Evolutionary conservation across 345 rosid genomes (phyloP), one percentile per base, ranked within the genome.

Genomic region (Dipteronia sinensis): DNA sequence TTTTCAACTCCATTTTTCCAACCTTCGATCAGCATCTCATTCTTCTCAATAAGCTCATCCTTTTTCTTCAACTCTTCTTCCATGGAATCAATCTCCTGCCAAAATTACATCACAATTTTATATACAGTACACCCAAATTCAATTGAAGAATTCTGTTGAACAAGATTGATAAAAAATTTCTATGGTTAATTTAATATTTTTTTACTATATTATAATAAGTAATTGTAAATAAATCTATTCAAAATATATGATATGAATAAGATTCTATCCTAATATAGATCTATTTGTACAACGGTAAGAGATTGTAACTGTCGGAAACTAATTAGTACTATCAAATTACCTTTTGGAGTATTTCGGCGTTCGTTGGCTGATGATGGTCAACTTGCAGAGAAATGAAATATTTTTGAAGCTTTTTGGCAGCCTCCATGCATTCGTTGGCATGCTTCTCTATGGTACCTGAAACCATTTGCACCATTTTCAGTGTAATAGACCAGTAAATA

Each of bases 351-450:
- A 78, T 86, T 80, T 91, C 90, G 10, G 85, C 89, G 78, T 65
- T 82, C 7, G 92, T 87, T 17, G 92, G 89, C 49, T 81, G 87
- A 72, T 87, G 90, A 73, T 87, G 88, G 2, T 34, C 40, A 15
- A 90, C 86, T 51, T 91, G 94, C 58, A 96, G 87, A n/a, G 90
- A 88, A 78, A 92, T 82, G 65, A 96, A 90, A 77, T 92, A 89
- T 62, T 83, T 85, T 79, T 92, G 97, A 72, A 96, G 95, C 87
- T 89, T 91, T 81, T 94, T 90, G 46, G 97, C 99, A 81, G 97
- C 99, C 89, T 92, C 97, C 98, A 94, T 96, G 83, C 94, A 96
- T 61, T 91, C 95, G 81, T 94, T 87, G 6, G 97, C 97, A 72
- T 92, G 94, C 73, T 92, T 88, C 87, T 92, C 98, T 56, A 89